Evolutionary conservation across 1,284 basidiomycete genomes (phyloP).

Genomic region (Ceratobasidium sp.): DNA sequence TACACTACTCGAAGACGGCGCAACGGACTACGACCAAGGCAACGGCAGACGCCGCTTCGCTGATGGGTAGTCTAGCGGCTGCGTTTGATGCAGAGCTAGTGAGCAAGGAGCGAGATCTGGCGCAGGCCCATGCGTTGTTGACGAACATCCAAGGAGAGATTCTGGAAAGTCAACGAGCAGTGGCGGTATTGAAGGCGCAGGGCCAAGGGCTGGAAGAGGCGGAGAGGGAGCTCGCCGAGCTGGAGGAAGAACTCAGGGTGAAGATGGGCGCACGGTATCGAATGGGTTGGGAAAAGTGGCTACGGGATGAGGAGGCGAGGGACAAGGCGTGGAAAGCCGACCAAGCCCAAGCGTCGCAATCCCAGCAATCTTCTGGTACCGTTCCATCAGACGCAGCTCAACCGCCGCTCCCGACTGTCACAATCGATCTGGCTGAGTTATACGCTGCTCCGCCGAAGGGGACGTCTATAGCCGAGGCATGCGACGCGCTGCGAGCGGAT

Average conservation of each 20-base stretch:
- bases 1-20: constrained; percentile 88
- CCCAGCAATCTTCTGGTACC: not conserved
- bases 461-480: constrained; percentile 59
- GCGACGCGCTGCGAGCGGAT: constrained; percentile 68
- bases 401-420: constrained; percentile 28
- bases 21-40: constrained; percentile 87
- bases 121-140: constrained; percentile 88
- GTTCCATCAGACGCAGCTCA: not conserved
- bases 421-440: constrained; percentile 12
- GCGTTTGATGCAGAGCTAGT: constrained; percentile 93
- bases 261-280: constrained; percentile 84
- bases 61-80: constrained; percentile 90
- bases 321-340: constrained; percentile 57
- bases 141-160: constrained; percentile 92
- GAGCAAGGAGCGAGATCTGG: constrained; percentile 90
- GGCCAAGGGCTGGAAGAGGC: constrained; percentile 73
- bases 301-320: constrained; percentile 79
- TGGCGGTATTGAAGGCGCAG: constrained; percentile 73
- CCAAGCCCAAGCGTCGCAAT: constrained; percentile 26
- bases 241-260: constrained; percentile 71
- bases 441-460: constrained; percentile 14
- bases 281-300: constrained; percentile 91
- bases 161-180: constrained; percentile 81
- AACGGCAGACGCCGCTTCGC: constrained; percentile 79
- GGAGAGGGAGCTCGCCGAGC: constrained; percentile 63